Conservation (phyloP, 2,329 filamentous ascomycete species). For the Cladobotryum mycophilum region DNA sequence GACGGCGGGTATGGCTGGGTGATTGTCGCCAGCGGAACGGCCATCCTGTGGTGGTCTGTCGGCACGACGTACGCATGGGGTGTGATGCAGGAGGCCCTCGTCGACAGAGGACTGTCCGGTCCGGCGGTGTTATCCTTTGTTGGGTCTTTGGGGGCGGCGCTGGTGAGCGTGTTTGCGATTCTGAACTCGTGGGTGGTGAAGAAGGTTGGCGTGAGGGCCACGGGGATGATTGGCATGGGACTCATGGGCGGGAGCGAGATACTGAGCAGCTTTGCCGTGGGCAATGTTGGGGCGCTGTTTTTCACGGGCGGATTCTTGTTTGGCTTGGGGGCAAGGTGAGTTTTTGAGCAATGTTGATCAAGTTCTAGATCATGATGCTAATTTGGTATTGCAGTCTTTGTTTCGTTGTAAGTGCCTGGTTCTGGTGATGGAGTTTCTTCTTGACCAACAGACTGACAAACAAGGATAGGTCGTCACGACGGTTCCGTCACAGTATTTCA, state of each 20-base stretch:
- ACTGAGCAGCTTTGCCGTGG: constrained; percentile 31
- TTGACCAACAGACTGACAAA: too few relatives aligned
- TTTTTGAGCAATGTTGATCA: background rate
- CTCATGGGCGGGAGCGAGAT: constrained; percentile 46
- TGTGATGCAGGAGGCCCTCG: constrained; percentile 51
- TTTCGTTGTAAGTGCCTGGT: constrained; percentile 34
- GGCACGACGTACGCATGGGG: constrained; percentile 55
- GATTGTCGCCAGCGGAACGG: constrained; percentile 43
- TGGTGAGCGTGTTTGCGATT: constrained; percentile 46
- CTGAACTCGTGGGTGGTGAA: constrained; percentile 46
- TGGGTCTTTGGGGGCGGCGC: constrained; percentile 45
- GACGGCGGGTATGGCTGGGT: constrained; percentile 54
- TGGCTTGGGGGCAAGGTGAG: constrained; percentile 26
- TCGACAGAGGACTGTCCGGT: constrained; percentile 40
- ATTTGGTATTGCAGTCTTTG: constrained; percentile 19
- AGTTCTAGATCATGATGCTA: background rate
- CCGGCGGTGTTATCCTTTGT: constrained; percentile 53
- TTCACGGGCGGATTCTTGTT: constrained; percentile 27
- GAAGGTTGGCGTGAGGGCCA: constrained; percentile 40
- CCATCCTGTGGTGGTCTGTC: constrained; percentile 50
- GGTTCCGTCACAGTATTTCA: constrained; percentile 50
- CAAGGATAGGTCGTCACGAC: constrained; percentile 34
- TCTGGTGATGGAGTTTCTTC: too few relatives aligned
- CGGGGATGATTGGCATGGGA: constrained; percentile 42
- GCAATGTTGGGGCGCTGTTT: constrained; percentile 30